Base-by-base conservation (phyloP, 106 monocot genomes). In the Acorus calamus region DNA sequence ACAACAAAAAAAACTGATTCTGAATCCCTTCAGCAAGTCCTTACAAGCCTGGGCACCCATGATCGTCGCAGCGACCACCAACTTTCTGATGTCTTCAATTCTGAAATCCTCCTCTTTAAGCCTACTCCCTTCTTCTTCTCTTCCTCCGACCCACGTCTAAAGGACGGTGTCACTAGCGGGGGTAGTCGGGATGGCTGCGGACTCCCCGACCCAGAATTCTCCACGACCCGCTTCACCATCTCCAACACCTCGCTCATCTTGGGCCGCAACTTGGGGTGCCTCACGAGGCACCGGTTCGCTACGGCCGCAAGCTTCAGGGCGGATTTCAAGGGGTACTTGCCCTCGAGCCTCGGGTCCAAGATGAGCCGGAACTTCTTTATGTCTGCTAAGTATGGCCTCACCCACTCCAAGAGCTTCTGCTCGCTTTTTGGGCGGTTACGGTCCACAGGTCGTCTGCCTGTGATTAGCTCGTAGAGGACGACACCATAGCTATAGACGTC, bases 401-500 rank as follows among this genome's bases (percentile, higher is more conserved):
- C 69, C 89, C 89, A 93, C 1, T 89, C 85, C 61, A 93, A 64
- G 11, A 93, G 88, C 69, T 83, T 83, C 61, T 93, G 89, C 54
- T 93, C 89, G 7, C 61, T 60, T 57, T 68, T 93, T 3, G 93
- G 93, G 0, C 83, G 77, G 77, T 83, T 89, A 47, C 76, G 55
- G 48, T 93, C 93, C 52, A 89, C 53, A 12, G 93, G 89, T 0
- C 70, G 75, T 7, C 86, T 80, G 8, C 93, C 89, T 0, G 89
- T 89, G 52, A 93, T 86, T 53, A 93, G 85, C 66, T 93, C 93
- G 8, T 89, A 89, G 14, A 93, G 83, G 28, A 93, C 85, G 2
- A 93, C 77, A 0, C 93, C 93, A 2, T 89, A 93, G 74, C 93
- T 93, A 85, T 86, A 93, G 47, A 93, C 73, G 55, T 93, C 93